These are phyloP conservation scores for Thymus quinquecostatus DNA, from an alignment of 257 asterid species.

Conservation along the genomic window DNA sequence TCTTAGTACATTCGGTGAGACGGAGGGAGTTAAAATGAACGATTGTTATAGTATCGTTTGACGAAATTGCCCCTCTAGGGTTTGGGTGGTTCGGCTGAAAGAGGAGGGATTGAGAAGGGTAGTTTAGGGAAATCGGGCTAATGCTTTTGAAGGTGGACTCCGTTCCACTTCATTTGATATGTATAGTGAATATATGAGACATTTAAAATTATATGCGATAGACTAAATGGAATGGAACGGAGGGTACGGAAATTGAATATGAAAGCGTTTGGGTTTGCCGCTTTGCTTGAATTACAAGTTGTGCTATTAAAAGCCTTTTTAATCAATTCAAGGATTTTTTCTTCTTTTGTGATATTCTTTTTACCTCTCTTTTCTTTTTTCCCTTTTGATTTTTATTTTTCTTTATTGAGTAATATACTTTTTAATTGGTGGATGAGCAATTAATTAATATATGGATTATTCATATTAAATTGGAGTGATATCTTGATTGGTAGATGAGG, in stretches of 20 bases:
- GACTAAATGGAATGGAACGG: too few species aligned
- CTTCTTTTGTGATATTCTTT: slow-evolving; percentile 11
- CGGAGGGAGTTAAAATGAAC: too few species aligned
- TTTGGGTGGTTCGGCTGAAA: neutral
- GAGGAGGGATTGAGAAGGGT: slow-evolving; percentile 12
- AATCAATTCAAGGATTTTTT: slow-evolving; percentile 31
- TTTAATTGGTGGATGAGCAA: too few species aligned
- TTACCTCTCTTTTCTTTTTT: neutral
- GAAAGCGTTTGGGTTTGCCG: slow-evolving; percentile 42
- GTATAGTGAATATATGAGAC: too few species aligned
- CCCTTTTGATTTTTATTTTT: neutral
- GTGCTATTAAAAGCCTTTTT: slow-evolving; percentile 34
- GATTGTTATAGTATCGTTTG: neutral
- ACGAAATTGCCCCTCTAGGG: slow-evolving; percentile 29
- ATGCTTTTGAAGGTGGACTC: slow-evolving; percentile 6
- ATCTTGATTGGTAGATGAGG: neutral
- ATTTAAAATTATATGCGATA: too few species aligned
- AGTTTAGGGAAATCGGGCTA: neutral
- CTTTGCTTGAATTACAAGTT: slow-evolving; percentile 72
- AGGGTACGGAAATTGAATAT: neutral
- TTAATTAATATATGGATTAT: too few species aligned
- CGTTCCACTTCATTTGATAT: too few species aligned
- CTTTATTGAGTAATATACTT: too few species aligned
- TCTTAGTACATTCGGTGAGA: too few species aligned
- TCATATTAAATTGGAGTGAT: neutral